Evolutionary conservation across 495 filamentous ascomycete species (phyloP).

Genomic region (Antarctomyces pellizariae): DNA sequence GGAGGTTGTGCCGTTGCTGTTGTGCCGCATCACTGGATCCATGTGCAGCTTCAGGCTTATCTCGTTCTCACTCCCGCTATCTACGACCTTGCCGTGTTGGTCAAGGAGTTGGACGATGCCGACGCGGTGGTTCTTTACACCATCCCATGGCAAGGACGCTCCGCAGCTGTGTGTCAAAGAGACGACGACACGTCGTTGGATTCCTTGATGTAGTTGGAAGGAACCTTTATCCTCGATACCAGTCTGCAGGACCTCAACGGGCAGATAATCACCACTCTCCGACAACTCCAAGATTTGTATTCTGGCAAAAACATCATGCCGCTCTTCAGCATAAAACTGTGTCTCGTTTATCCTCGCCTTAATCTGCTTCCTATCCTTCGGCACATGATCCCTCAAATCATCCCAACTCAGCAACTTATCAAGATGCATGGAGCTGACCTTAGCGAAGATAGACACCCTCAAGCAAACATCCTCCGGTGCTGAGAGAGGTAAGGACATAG

Average conservation of each 20-base stretch:
- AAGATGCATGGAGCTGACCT: slow-evolving; percentile 78
- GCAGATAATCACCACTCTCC: slow-evolving; percentile 73
- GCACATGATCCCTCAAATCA: slow-evolving; percentile 66
- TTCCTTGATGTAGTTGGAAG: slow-evolving; percentile 85
- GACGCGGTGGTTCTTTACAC: slow-evolving; percentile 48
- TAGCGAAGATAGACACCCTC: slow-evolving; percentile 82
- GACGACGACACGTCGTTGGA: slow-evolving; percentile 74
- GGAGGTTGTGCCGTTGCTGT: slow-evolving; percentile 79
- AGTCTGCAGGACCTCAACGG: slow-evolving; percentile 77
- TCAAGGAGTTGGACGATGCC: slow-evolving; percentile 66
- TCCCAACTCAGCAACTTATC: slow-evolving; percentile 98
- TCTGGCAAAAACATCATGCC: slow-evolving; percentile 77
- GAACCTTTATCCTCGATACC: slow-evolving; percentile 61
- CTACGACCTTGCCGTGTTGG: slow-evolving; percentile 59
- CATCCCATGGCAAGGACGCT: slow-evolving; percentile 66
- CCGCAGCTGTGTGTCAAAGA: slow-evolving; percentile 75
- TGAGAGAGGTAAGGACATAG: slow-evolving; percentile 86
- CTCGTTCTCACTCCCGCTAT: slow-evolving; percentile 46
- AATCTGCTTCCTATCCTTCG: slow-evolving; percentile 30
- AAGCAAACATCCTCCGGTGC: slow-evolving; percentile 52
- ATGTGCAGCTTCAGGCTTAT: slow-evolving; percentile 53
- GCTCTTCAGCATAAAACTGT: slow-evolving; percentile 79
- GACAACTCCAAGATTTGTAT: slow-evolving; percentile 76
- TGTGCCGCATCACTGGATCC: slow-evolving; percentile 50
- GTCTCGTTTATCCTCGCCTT: slow-evolving; percentile 62